phyloP scores from a whole-genome alignment of 2,329 filamentous ascomycete genomes.

The Colletotrichum acutatum region DNA sequence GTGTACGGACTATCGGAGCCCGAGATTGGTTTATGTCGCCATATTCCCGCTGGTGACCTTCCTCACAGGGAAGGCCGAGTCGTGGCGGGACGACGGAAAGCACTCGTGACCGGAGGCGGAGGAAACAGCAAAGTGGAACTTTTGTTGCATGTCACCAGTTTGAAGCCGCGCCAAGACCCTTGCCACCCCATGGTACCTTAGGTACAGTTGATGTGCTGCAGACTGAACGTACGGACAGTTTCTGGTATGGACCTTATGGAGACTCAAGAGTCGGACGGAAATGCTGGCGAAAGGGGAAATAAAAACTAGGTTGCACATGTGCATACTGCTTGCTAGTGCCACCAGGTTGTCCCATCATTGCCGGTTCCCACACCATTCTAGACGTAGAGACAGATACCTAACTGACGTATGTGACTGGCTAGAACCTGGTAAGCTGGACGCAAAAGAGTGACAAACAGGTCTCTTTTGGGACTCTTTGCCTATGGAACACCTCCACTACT shows the following conservation, averaged over 20 bases:
- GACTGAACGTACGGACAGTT: not conserved
- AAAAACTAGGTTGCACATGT: slow-evolving; percentile 14
- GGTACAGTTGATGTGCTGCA: not conserved
- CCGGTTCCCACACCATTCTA: not conserved
- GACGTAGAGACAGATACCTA: no score
- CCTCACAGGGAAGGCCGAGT: slow-evolving; percentile 1
- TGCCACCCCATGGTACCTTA: not conserved
- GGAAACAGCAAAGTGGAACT: not conserved
- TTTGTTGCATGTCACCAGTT: not conserved
- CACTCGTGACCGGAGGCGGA: not conserved
- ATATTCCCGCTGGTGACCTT: not conserved
- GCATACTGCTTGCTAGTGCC: slow-evolving; percentile 1
- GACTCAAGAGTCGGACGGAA: slow-evolving; percentile 8
- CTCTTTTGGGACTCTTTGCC: slow-evolving; percentile 2
- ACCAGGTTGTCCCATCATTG: slow-evolving; percentile 4
- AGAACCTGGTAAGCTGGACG: not conserved
- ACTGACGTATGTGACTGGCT: not conserved
- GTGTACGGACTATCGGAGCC: not conserved
- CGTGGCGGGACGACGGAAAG: not conserved
- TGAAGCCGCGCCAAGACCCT: slow-evolving; percentile 14
- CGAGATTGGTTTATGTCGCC: not conserved
- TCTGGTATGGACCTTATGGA: not conserved
- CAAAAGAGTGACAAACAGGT: not conserved
- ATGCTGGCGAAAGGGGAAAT: not conserved
- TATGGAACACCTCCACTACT: not conserved